Evolutionary conservation across 192 early-diverging fungal genomes (phyloP).

Genomic region (Obelidium mucronatum): DNA sequence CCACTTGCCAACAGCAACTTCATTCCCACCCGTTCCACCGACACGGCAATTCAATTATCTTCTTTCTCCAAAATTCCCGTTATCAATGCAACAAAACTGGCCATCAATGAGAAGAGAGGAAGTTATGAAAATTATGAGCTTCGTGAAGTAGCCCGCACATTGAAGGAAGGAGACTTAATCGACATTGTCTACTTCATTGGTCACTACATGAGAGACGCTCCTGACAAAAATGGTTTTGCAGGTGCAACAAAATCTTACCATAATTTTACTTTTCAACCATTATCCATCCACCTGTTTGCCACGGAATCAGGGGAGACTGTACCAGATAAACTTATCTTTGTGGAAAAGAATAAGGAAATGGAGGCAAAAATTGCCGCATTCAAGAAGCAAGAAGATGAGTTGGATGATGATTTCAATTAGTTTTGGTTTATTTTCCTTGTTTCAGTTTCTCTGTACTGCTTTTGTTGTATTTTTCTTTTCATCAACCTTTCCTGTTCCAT

Average conservation of each 20-base stretch:
- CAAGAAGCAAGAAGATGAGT: not conserved
- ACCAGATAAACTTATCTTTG: too few relatives aligned
- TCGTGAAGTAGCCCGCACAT: not conserved
- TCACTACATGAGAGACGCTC: not conserved
- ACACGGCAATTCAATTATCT: not conserved
- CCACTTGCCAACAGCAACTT: not conserved
- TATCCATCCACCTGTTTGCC: not conserved
- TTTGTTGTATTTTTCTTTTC: too few relatives aligned
- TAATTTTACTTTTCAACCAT: not conserved
- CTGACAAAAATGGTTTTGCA: not conserved
- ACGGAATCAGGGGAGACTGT: not conserved
- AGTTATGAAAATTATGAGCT: not conserved
- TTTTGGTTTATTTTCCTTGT: not conserved
- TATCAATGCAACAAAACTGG: not conserved
- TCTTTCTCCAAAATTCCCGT: not conserved
- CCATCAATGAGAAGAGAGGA: not conserved
- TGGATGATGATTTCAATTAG: not conserved
- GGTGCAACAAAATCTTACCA: not conserved
- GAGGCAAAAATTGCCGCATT: not conserved
- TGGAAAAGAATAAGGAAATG: too few relatives aligned
- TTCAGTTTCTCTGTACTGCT: too few relatives aligned
- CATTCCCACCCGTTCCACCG: not conserved
- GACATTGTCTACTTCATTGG: not conserved
- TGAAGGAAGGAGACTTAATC: not conserved
- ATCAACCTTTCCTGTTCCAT: too few relatives aligned